Base-by-base conservation (phyloP, 208 protist genomes). In the Phytomonas francai region DNA sequence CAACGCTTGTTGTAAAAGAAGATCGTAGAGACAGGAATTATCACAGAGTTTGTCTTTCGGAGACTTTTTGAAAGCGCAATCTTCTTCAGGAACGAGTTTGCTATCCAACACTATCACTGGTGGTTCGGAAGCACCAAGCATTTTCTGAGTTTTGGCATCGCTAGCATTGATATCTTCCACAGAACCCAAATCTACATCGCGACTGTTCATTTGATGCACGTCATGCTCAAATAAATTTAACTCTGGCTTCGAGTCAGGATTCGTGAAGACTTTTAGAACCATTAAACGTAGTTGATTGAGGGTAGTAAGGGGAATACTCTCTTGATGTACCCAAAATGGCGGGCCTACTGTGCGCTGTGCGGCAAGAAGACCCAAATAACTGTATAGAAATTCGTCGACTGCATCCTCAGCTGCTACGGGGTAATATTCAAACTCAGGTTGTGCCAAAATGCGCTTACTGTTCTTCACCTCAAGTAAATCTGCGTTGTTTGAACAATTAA, bases 321-420 rank as follows among this genome's bases (percentile, higher is more conserved):
- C 45, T 25, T 54, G 45, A 25, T 25, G 45, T 19, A 25, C 45
- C 8, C 11, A 54, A 25, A 54, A 19, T 54, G 45, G 25, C 8
- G 16, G 45, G 25, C 45, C 25, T 54, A 54, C 19, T 22, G 45
- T 5, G 45, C 45, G 45, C 45, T 54, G 45, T 54, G 73, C 73
- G 9, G 77, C 61, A 12, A 87, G 70, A 5, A 90, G 73, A 64
- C 74, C 76, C 36, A 90, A 62, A 66, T 85, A 87, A 30, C 72
- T 74, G 73, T 87, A 78, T 31, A 87, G 69, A 68, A 87, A 81
- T 70, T 87, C 84, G 32, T 90, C 84, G n/a, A 74, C 81, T 36
- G 58, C 58, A 25, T 54, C 45, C 25, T 25, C 45, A 6, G 45
- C 8, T 7, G 45, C 45, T 25, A 54, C 45, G 25, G 45, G 45